Evolutionary conservation across 805 yeast genomes (phyloP), one percentile per base, ranked within the genome.

Genomic region (Hanseniaspora taiwanica): DNA sequence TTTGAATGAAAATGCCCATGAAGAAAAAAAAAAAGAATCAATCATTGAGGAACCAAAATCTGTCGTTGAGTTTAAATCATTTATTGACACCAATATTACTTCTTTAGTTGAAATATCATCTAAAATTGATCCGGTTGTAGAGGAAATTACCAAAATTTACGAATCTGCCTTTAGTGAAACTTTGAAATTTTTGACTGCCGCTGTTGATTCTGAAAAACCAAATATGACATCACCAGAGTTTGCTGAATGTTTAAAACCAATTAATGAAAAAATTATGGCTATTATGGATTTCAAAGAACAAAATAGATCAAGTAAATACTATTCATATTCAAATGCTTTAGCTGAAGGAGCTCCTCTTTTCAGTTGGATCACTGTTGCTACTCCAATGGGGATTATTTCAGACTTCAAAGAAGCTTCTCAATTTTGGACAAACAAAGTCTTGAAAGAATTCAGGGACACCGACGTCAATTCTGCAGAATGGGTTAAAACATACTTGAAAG

Each of bases 361-460:
- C 40, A 94, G 94, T 19, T 91, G 99, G 99, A 72, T 89, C 46
- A 75, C 83, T 16, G 72, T 74, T 5, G 74, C 69, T 3, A 76
- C 84, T 4, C 95, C 96, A 1, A 74, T 81, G 13, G 74, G 84
- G 0, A 72, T 69, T 47, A 71, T 91, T 42, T 74, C 81, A 3
- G 96, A 87, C 48, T 82, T 78, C 62, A 82, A 80, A 55, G 98
- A 91, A 54, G 76, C 93, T 17, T 82, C 95, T 27, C 89, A 81
- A 58, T 91, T 91, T 63, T 91, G 96, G 86, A 73, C 94, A 9
- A 87, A 91, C 63, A 74, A 94, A 51, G 79, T 89, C 34, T 62
- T 87, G 57, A 87, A 87, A 61, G 95, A 85, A 45, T 77, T 64
- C 64, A 85, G 73, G 60, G 94, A 79, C 16, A 63, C 72, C 37